These are phyloP conservation scores for Coemansia sp. DNA, from an alignment of 192 early-diverging fungal genomes.

Conservation along the genomic window DNA sequence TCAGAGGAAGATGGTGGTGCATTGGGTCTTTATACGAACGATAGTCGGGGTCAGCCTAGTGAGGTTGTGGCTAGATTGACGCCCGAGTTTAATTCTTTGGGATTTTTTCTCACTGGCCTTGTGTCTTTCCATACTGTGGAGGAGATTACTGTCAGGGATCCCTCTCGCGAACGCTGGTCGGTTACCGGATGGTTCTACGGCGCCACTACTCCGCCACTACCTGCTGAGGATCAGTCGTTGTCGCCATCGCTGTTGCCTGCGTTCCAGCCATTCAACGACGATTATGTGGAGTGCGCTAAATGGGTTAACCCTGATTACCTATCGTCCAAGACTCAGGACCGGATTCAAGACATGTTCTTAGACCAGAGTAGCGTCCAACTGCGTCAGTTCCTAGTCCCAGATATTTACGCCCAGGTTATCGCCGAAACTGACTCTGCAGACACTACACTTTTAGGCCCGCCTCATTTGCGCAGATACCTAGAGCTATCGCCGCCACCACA, in stretches of 20 bases:
- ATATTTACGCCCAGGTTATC: conserved; percentile 7
- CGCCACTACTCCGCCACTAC: conserved; percentile 16
- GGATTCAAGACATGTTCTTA: conserved; percentile 55
- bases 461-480: conserved; percentile 57
- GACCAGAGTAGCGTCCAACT: conserved; percentile 51
- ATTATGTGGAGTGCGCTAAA: conserved; percentile 25
- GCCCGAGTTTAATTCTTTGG: conserved; percentile 63
- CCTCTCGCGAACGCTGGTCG: conserved; percentile 57
- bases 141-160: conserved; percentile 57
- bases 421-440: not conserved
- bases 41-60: conserved; percentile 55
- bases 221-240: too few species aligned
- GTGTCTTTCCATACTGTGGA: conserved; percentile 64
- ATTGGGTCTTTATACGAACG: conserved; percentile 63
- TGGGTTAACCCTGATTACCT: conserved; percentile 60
- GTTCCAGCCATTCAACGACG: conserved; percentile 12
- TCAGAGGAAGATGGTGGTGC: conserved; percentile 62
- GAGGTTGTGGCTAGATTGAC: conserved; percentile 47
- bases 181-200: conserved; percentile 75
- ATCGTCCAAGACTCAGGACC: conserved; percentile 20
- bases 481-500: not conserved
- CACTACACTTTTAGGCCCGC: conserved; percentile 46
- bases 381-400: too few species aligned
- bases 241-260: conserved; percentile 12
- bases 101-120: conserved; percentile 63